These are phyloP conservation scores for Aureobasidium sp. DNA, from an alignment of 2,329 filamentous ascomycete species.

Conservation along the genomic window DNA sequence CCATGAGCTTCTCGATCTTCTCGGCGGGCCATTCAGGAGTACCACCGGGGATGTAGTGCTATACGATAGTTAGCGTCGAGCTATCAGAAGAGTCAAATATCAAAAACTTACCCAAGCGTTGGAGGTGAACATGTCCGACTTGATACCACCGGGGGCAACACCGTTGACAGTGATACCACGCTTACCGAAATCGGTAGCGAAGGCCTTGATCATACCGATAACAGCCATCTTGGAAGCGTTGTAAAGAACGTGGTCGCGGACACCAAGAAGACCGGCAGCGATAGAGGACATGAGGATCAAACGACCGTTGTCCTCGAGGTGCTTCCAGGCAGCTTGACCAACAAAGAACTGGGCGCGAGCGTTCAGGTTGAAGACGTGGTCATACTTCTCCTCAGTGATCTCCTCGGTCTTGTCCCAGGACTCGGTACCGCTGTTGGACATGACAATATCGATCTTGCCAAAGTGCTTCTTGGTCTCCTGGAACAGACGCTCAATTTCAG, in stretches of 20 bases:
- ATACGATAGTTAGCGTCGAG: not conserved
- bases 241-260: slow-evolving; percentile 64
- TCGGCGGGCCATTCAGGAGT: slow-evolving; percentile 40
- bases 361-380: slow-evolving; percentile 62
- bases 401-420: slow-evolving; percentile 60
- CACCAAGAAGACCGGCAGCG: slow-evolving; percentile 56
- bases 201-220: slow-evolving; percentile 62
- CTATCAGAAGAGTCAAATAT: not conserved
- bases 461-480: slow-evolving; percentile 34
- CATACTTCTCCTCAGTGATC: slow-evolving; percentile 61
- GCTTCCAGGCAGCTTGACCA: slow-evolving; percentile 63
- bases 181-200: slow-evolving; percentile 61
- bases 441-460: slow-evolving; percentile 40
- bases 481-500: slow-evolving; percentile 51
- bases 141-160: slow-evolving; percentile 63
- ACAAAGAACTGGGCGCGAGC: slow-evolving; percentile 68
- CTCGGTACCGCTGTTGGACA: slow-evolving; percentile 52
- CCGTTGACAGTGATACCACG: slow-evolving; percentile 63
- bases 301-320: slow-evolving; percentile 60
- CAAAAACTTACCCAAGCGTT: slow-evolving; percentile 17
- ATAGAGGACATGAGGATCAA: slow-evolving; percentile 69
- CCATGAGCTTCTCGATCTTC: slow-evolving; percentile 43
- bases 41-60: slow-evolving; percentile 40
- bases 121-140: slow-evolving; percentile 61
- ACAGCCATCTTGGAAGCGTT: slow-evolving; percentile 64